A percentile compares a stretch with the other conserved stretches of the same genome.
phyloP scores from a whole-genome alignment of 148 eudicot genomes.

The Heliosperma pusillum region DNA sequence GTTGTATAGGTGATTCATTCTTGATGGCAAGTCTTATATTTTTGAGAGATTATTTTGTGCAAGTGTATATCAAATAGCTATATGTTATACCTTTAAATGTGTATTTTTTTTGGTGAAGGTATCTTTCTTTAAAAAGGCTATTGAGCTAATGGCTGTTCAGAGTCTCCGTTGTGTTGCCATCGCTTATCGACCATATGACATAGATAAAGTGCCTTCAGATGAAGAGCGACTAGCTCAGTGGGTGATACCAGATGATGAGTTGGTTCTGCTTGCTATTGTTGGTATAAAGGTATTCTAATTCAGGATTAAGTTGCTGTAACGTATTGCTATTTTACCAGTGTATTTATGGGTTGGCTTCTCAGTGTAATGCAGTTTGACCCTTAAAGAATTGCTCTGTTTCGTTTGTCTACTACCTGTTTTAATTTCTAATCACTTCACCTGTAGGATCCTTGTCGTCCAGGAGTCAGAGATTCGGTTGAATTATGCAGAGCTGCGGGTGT shows the following conservation, averaged over 20 bases:
- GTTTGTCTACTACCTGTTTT: not conserved
- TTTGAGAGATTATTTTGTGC: no score
- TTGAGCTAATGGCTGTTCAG: slow-evolving; percentile 72
- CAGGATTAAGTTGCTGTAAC: not conserved
- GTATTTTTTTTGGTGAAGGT: slow-evolving; percentile 32
- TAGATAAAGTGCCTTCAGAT: slow-evolving; percentile 52
- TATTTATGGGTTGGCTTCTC: not conserved
- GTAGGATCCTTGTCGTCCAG: slow-evolving; percentile 53
- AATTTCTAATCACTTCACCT: slow-evolving; percentile 20
- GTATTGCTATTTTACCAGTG: not conserved
- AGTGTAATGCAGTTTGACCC: not conserved
- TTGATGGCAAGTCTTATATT: no score
- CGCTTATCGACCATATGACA: slow-evolving; percentile 55
- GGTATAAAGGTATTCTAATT: slow-evolving; percentile 68
- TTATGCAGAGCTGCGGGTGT: slow-evolving; percentile 42
- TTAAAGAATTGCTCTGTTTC: not conserved
- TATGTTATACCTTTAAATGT: not conserved
- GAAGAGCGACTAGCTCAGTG: slow-evolving; percentile 68
- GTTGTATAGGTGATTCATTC: no score
- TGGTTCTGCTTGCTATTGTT: slow-evolving; percentile 72
- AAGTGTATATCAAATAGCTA: no score
- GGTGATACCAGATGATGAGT: slow-evolving; percentile 73
- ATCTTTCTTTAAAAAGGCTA: slow-evolving; percentile 43
- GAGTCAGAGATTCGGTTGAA: slow-evolving; percentile 36
- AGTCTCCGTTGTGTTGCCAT: slow-evolving; percentile 95